Evolutionary conservation across 495 filamentous ascomycete genomes (phyloP).

Genomic region (Echria macrotheca): DNA sequence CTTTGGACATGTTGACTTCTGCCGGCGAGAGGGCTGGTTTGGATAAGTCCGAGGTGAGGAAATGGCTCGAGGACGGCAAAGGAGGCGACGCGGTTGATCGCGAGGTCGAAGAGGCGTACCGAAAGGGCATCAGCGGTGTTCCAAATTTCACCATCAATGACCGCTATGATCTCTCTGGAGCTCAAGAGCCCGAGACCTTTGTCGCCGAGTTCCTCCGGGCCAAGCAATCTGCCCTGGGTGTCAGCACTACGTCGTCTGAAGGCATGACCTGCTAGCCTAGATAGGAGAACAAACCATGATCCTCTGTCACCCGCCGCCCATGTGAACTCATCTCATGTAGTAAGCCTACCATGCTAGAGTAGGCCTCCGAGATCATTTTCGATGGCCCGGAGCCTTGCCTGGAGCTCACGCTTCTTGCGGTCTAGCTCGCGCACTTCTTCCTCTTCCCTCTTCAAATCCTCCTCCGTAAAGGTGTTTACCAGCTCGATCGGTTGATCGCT

Average conservation of each 20-base stretch:
- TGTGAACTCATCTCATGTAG: neutral
- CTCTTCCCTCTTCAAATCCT: constrained; percentile 70
- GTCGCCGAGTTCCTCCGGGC: constrained; percentile 50
- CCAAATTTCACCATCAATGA: constrained; percentile 68
- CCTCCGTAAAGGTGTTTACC: too few relatives aligned
- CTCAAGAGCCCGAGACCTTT: constrained; percentile 55
- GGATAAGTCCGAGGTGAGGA: constrained; percentile 51
- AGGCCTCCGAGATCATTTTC: constrained; percentile 73
- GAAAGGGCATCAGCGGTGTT: constrained; percentile 59
- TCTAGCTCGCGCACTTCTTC: constrained; percentile 75
- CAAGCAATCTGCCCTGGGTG: constrained; percentile 30
- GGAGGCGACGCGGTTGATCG: constrained; percentile 66
- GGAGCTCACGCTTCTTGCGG: constrained; percentile 66
- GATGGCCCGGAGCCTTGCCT: constrained; percentile 72
- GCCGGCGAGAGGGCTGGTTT: constrained; percentile 61
- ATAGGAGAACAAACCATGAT: neutral
- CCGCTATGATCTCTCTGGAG: constrained; percentile 56
- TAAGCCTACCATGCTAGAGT: constrained; percentile 6
- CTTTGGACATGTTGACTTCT: constrained; percentile 50
- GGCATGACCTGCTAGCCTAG: constrained; percentile 10
- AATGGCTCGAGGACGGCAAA: constrained; percentile 56
- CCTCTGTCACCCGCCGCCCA: neutral
- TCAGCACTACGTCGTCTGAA: constrained; percentile 3
- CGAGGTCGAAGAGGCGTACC: constrained; percentile 57
- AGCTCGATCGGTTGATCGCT: constrained; percentile 43